Base-by-base conservation (phyloP, 495 filamentous ascomycete genomes). In the Talaromyces nanjingensis region DNA sequence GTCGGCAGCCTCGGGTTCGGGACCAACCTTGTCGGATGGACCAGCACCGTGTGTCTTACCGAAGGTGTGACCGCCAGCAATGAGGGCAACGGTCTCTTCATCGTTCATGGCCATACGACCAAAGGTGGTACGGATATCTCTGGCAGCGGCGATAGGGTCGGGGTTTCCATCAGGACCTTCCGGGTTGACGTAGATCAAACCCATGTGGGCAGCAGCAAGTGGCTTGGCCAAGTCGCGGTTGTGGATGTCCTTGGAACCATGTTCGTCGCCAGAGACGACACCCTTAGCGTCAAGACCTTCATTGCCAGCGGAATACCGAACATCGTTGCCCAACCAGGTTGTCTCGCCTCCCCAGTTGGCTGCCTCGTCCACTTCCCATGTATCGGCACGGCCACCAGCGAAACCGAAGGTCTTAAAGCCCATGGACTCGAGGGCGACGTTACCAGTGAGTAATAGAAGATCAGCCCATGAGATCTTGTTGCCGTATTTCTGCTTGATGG, bases 401-500 rank as follows among this genome's bases (percentile, higher is more conserved):
- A 90, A 90, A 60, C 88, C 88, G 63, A 89, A 87, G 59, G 87
- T 85, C 80, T 86, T 83, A 74, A 88, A 79, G 66, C 87, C 88
- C 87, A 89, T 89, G 54, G 84, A 85, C 76, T 91, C 88, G 67
- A 90, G 82, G 24, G 88, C 87, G 6, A 90, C 87, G 69, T 91
- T 91, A 65, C 88, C 88, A 27, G 86, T 83, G 42, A 91, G 78
- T 31, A 91, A 79, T 39, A 88, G 64, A 66, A 91, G 73, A 69
- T 91, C 88, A 27, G 87, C 85, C 88, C 88, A 91, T 4, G 88
- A 91, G 71, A 91, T 87, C 80, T 89, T 89, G 82, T 84, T 82
- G 71, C 88, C 88, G 69, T 91, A 91, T 81, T 91, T 91, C 68
- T 90, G 86, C 79, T 91, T 91, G 76, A 91, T 84, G 68, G 88